phyloP scores from a whole-genome alignment of 1,284 basidiomycete species.

The Earliella scabrosa region DNA sequence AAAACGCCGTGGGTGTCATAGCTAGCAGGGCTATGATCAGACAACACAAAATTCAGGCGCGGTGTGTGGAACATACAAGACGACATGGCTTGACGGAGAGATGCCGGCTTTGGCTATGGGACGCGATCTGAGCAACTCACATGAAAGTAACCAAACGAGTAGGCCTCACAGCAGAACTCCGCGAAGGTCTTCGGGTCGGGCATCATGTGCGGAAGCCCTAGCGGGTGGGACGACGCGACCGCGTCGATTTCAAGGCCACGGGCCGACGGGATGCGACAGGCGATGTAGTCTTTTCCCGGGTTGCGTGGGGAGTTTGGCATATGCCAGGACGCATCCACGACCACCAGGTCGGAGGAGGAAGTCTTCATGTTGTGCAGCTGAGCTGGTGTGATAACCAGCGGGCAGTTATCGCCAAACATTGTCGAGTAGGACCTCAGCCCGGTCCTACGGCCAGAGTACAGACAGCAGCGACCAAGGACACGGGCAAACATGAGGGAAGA shows the following conservation, averaged over 20 bases:
- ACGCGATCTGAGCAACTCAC: not conserved
- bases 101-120: slow-evolving; percentile 78
- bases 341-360: slow-evolving; percentile 38
- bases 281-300: slow-evolving; percentile 64
- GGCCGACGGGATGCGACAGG: slow-evolving; percentile 76
- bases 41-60: too few relatives aligned
- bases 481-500: slow-evolving; percentile 14
- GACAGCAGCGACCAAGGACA: slow-evolving; percentile 15
- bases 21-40: too few relatives aligned
- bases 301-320: slow-evolving; percentile 84
- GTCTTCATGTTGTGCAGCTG: slow-evolving; percentile 43
- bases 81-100: slow-evolving; percentile 75
- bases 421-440: slow-evolving; percentile 14
- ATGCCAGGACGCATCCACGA: slow-evolving; percentile 85
- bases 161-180: slow-evolving; percentile 74
- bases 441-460: slow-evolving; percentile 4
- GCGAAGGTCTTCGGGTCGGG: slow-evolving; percentile 78
- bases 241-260: slow-evolving; percentile 86
- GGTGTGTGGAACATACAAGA: slow-evolving; percentile 78
- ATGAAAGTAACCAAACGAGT: not conserved
- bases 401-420: slow-evolving; percentile 38
- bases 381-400: slow-evolving; percentile 57
- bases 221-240: slow-evolving; percentile 68
- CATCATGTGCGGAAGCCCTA: slow-evolving; percentile 95
- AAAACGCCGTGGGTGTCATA: slow-evolving; percentile 91